Base-by-base conservation (phyloP, 148 eudicot genomes). In the Salicornia ramosissima region DNA sequence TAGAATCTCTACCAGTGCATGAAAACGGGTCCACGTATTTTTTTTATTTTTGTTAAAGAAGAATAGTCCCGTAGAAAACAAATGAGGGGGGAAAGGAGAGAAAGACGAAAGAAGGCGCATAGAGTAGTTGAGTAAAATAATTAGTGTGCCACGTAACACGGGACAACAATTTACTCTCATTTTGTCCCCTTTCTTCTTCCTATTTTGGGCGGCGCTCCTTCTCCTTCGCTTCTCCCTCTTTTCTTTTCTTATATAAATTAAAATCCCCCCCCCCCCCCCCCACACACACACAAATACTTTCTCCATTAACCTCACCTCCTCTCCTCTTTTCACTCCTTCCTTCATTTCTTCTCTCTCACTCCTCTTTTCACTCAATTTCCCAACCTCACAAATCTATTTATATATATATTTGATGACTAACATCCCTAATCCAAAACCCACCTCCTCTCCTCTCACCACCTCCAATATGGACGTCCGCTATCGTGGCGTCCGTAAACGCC, bases 401-500 rank as follows among this genome's bases (percentile, higher is more conserved):
- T 0, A 0, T 6, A 33, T 5, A 50, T n/a, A n/a, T n/a, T n/a
- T n/a, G n/a, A 68, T 68, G 71, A 59, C 61, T n/a, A 6, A 33
- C 22, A 53, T 15, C 13, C 47, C 36, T 8, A 68, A 68, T 4
- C 2, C 60, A 0, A 36, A 15, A 11, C 8, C 24, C 7, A 0
- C 64, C 0, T 3, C 4, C 5, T 10, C 24, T 2, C 43, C 16
- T 1, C 10, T 39, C 16, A 40, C 25, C 10, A 49, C 14, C 21
- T 58, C 21, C 2, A 24, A 10, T 4, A 75, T 64, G 47, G 89
- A 85, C 71, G 33, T 67, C 47, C 91, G 78, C 52, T 89, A 64
- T 29, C 33, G 96, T 19, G 96, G 96, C 0, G 96, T 89, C 0
- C n/a, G 96, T 12, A 89, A 83, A 83, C 29, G 96, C 67, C 95